A percentile compares a stretch with the other conserved stretches of the same genome.
Evolutionary conservation across 306 rosid species (phyloP).

Genomic region (Quercus alba): DNA sequence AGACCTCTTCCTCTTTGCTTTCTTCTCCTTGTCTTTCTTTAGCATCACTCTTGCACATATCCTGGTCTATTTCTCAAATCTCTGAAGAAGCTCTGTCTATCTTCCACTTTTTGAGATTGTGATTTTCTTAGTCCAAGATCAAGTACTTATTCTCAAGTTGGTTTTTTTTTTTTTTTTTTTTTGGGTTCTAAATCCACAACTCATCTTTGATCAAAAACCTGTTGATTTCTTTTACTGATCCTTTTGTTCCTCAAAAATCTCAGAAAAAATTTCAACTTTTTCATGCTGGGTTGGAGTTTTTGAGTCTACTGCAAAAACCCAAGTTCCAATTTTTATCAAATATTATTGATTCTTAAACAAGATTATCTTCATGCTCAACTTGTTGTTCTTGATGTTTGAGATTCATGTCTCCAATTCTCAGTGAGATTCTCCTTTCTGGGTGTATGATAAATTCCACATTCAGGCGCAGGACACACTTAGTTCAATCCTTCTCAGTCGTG

Average conservation of each 20-base stretch:
- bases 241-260: background rate
- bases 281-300: background rate
- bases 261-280: background rate
- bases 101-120: constrained; percentile 21
- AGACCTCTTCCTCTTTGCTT: constrained; percentile 35
- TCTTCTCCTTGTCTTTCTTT: constrained; percentile 5
- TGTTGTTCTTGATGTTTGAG: constrained; percentile 73
- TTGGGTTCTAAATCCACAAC: too few relatives aligned
- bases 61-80: constrained; percentile 16
- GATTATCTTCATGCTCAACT: constrained; percentile 52
- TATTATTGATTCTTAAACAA: background rate
- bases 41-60: constrained; percentile 9
- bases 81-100: constrained; percentile 17
- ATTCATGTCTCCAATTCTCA: constrained; percentile 90
- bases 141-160: background rate
- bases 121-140: background rate
- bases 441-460: constrained; percentile 89
- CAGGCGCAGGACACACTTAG: constrained; percentile 90
- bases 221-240: background rate
- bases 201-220: background rate
- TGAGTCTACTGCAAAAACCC: background rate
- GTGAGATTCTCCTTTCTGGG: constrained; percentile 71
- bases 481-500: constrained; percentile 98
- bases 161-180: too few relatives aligned
- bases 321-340: background rate